phyloP scores from a whole-genome alignment of 129 eudicot genomes.

The Arctium minus region DNA sequence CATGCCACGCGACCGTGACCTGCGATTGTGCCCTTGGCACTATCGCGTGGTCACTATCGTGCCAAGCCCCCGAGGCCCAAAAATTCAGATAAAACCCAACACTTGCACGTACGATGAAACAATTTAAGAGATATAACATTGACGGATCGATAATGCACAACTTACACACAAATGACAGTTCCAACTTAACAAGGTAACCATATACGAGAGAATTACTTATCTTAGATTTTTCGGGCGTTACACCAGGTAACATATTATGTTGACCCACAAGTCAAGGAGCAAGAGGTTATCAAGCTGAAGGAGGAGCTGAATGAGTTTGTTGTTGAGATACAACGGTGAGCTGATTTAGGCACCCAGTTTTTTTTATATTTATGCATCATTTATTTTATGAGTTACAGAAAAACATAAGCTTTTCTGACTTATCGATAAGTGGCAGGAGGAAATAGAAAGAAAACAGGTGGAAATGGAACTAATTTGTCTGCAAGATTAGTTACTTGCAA shows the following conservation, averaged over 20 bases:
- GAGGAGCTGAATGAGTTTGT: slow-evolving; percentile 57
- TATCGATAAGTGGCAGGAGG: slow-evolving; percentile 52
- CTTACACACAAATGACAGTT: too few species aligned
- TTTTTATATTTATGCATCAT: background rate
- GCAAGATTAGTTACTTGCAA: slow-evolving; percentile 33
- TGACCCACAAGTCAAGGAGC: slow-evolving; percentile 42
- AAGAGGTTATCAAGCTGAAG: slow-evolving; percentile 47
- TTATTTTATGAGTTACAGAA: background rate
- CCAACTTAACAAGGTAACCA: too few species aligned
- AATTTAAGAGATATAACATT: too few species aligned
- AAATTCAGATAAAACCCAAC: too few species aligned
- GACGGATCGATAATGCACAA: too few species aligned
- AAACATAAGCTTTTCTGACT: background rate
- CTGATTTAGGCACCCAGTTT: background rate
- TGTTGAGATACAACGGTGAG: slow-evolving; percentile 60
- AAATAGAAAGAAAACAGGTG: slow-evolving; percentile 59
- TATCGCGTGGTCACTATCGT: too few species aligned
- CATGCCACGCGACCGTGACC: too few species aligned
- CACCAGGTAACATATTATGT: background rate
- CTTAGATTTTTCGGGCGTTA: too few species aligned
- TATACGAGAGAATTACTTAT: too few species aligned
- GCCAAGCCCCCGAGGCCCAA: too few species aligned
- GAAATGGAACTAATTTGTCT: slow-evolving; percentile 54
- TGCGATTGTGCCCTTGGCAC: too few species aligned
- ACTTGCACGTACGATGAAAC: too few species aligned